Base-by-base conservation (phyloP, 2,329 filamentous ascomycete genomes). In the Colletotrichum lini region DNA sequence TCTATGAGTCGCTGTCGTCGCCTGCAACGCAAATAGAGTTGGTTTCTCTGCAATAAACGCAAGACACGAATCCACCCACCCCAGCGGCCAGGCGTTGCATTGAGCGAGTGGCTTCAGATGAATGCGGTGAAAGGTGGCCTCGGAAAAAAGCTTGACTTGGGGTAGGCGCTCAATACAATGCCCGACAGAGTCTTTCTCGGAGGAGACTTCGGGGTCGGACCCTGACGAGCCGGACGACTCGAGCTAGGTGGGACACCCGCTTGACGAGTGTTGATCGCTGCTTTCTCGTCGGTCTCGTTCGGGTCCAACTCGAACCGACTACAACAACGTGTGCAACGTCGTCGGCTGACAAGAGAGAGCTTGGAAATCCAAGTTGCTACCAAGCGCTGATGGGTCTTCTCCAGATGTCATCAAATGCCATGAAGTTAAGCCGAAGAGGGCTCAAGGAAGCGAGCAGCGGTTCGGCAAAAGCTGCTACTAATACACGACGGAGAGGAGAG, bases 131-230 rank as follows among this genome's bases (percentile, higher is more conserved):
- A 52, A 40, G 15, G 44, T 50, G 64, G 64, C 57, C 35, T 61
- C 50, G 57, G 57, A 50, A 57, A 62, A 50, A 30, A 52, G 23
- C 44, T 47, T 57, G n/a, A 52, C 38, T 64, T 38, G 26, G 26
- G 35, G 23, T 42, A 42, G 40, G n/a, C n/a, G 57, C 30, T 23
- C 18, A 47, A n/a, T 30, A 45, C 63, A 67, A 40, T 52, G 60
- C 57, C 50, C 50, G 58, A 62, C 57, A 59, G 23, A 56, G 52
- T 50, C 35, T 62, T 52, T 45, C 23, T 57, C 16, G 45, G 40
- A 67, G 58, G 12, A 68, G 35, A 8, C 9, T 63, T 53, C 68
- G 65, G 58, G 65, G 40, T 63, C 65, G 52, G 68, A 68, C 68
- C 68, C 68, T 71, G 65, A 63, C 63, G 58, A 63, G 63, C 68